These are phyloP conservation scores for Fibroporia radiculosa DNA, from an alignment of 768 basidiomycete genomes.

Conservation along the genomic window DNA sequence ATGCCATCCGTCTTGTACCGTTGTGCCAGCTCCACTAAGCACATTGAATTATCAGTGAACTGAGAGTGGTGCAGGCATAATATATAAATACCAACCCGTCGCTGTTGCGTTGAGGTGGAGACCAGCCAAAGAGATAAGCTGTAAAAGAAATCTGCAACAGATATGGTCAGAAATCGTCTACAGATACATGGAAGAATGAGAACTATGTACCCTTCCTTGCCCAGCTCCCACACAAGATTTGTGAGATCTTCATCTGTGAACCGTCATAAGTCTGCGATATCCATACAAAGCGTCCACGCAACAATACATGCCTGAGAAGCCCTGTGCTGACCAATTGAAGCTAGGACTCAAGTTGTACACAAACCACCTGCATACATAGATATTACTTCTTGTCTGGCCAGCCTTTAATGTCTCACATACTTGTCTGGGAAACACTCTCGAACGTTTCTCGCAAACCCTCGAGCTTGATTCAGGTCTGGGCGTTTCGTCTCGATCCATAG, in stretches of 20 bases:
- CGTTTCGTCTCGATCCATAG: slow-evolving; percentile 91
- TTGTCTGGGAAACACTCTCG: slow-evolving; percentile 66
- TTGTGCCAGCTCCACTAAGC: slow-evolving; percentile 68
- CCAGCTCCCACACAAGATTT: slow-evolving; percentile 85
- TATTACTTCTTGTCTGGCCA: slow-evolving; percentile 1
- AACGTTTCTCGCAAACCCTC: slow-evolving; percentile 70
- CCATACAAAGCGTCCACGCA: not conserved
- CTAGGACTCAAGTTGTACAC: slow-evolving; percentile 93
- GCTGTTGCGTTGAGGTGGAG: slow-evolving; percentile 77
- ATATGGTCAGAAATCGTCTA: slow-evolving; percentile 7
- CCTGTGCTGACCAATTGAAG: slow-evolving; percentile 86
- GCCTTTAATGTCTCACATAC: slow-evolving; percentile 38
- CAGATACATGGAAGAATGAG: not conserved
- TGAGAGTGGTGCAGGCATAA: too few relatives aligned
- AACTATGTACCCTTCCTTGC: slow-evolving; percentile 64
- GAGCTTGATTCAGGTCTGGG: slow-evolving; percentile 77
- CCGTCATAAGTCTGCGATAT: not conserved
- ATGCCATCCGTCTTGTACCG: slow-evolving; percentile 84
- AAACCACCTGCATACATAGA: slow-evolving; percentile 49
- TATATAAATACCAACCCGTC: slow-evolving; percentile 41
- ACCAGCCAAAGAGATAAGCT: slow-evolving; percentile 86
- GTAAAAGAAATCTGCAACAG: slow-evolving; percentile 67
- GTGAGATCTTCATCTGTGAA: slow-evolving; percentile 60
- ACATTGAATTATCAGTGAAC: too few relatives aligned
- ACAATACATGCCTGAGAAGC: slow-evolving; percentile 47